Percentiles rank a stretch among this genome's conserved stretches.
Evolutionary conservation across 2,329 filamentous ascomycete genomes (phyloP).

Genomic region (Apiospora arundinis): DNA sequence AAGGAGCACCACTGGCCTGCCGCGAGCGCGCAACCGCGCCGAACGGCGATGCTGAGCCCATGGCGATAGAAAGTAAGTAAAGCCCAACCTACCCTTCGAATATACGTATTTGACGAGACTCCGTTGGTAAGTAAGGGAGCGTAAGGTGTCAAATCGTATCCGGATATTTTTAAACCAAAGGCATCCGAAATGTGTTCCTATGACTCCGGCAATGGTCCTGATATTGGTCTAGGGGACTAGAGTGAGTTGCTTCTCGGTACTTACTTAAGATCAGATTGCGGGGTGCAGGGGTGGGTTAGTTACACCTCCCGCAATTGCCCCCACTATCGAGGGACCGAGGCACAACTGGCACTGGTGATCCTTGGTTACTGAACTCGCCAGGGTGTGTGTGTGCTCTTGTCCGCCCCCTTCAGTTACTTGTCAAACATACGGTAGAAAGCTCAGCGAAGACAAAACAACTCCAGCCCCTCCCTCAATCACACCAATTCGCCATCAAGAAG

Average conservation of each 20-base stretch:
- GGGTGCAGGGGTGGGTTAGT: constrained; percentile 16
- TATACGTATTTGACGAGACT: no score
- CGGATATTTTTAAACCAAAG: no score
- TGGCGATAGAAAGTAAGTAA: no score
- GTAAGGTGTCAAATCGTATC: no score
- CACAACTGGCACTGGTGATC: background rate
- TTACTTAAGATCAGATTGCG: constrained; percentile 9
- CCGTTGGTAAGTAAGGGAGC: no score
- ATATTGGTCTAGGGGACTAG: background rate
- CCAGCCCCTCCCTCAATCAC: background rate
- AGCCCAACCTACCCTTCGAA: no score
- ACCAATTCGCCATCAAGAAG: background rate
- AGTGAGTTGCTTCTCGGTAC: no score
- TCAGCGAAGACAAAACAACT: background rate
- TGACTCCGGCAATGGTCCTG: no score
- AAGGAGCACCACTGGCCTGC: no score
- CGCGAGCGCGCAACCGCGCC: no score
- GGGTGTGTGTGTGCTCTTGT: background rate
- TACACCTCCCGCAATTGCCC: background rate
- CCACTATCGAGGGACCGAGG: constrained; percentile 21
- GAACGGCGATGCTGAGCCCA: no score
- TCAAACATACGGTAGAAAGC: background rate
- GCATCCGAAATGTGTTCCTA: no score
- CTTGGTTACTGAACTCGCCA: background rate
- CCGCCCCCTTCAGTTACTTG: background rate